Evolutionary conservation across 192 early-diverging fungal genomes (phyloP).

Genomic region (Glomus cerebriforme): DNA sequence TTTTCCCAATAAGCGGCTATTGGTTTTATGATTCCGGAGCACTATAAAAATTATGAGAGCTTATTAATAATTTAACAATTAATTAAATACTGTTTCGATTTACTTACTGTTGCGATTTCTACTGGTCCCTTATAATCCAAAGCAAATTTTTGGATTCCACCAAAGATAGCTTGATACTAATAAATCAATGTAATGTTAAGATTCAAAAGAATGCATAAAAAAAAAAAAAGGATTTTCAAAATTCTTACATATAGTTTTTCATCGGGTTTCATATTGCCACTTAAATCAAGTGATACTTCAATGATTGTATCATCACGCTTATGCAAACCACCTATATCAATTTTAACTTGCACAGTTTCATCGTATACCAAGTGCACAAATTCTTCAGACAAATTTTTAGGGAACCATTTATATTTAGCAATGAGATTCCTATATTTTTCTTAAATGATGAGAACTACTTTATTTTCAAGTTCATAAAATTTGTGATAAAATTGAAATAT

Average conservation of each 20-base stretch:
- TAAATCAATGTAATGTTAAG: neutral
- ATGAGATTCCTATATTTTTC: neutral
- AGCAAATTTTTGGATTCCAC: neutral
- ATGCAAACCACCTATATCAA: neutral
- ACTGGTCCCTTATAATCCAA: neutral
- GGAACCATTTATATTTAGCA: neutral
- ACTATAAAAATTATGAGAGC: neutral
- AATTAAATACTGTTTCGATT: neutral
- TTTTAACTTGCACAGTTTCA: neutral
- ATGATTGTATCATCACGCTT: neutral
- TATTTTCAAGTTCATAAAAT: too few species aligned
- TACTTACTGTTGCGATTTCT: neutral
- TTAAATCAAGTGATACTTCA: neutral
- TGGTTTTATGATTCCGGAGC: neutral
- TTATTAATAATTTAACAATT: neutral
- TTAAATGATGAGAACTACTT: too few species aligned
- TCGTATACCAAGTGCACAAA: neutral
- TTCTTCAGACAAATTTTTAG: neutral
- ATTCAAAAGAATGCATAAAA: neutral
- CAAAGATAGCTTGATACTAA: neutral
- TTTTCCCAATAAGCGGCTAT: neutral
- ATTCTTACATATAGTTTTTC: constrained; percentile 1
- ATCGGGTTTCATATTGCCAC: neutral
- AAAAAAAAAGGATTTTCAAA: neutral
- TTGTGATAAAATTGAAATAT: neutral